phyloP scores from a whole-genome alignment of 2,329 filamentous ascomycete genomes.

The Colletotrichum melonis region DNA sequence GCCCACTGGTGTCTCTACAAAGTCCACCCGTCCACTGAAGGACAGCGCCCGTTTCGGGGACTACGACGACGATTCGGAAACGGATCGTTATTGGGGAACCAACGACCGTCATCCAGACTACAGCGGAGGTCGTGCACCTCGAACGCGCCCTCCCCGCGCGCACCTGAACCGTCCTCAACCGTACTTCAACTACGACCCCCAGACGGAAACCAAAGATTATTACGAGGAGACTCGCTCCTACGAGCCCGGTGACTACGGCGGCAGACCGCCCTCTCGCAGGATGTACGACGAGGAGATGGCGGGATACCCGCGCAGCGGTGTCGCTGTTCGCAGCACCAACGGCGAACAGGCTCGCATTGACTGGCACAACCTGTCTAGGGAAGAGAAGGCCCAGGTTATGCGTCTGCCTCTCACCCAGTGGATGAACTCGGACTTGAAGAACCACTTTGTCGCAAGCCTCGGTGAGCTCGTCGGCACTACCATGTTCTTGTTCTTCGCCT shows the following conservation, averaged over 20 bases:
- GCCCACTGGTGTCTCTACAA: slow-evolving; percentile 8
- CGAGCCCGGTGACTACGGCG: slow-evolving; percentile 27
- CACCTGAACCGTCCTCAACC: slow-evolving; percentile 33
- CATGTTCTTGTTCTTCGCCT: slow-evolving; percentile 57
- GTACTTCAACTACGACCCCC: slow-evolving; percentile 29
- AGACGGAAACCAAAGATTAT: slow-evolving; percentile 23
- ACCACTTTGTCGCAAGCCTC: slow-evolving; percentile 51
- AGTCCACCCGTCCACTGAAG: slow-evolving; percentile 21
- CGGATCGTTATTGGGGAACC: slow-evolving; percentile 31
- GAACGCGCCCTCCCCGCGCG: slow-evolving; percentile 30
- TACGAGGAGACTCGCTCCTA: slow-evolving; percentile 33
- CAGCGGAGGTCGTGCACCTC: slow-evolving; percentile 28
- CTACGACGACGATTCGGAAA: slow-evolving; percentile 32
- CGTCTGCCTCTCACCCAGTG: slow-evolving; percentile 56
- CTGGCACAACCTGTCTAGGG: slow-evolving; percentile 50
- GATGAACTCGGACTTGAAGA: slow-evolving; percentile 60
- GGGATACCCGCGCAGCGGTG: slow-evolving; percentile 20
- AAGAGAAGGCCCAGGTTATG: slow-evolving; percentile 56
- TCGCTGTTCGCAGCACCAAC: slow-evolving; percentile 24
- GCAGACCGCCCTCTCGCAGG: slow-evolving; percentile 28
- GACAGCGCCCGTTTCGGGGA: slow-evolving; percentile 29
- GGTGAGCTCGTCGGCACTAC: slow-evolving; percentile 56
- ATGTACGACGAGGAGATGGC: slow-evolving; percentile 36
- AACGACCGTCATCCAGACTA: slow-evolving; percentile 28
- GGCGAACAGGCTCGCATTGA: slow-evolving; percentile 43